These are phyloP conservation scores for Aspergillus clavatus DNA, from an alignment of 2,329 filamentous ascomycete species.

Conservation along the genomic window DNA sequence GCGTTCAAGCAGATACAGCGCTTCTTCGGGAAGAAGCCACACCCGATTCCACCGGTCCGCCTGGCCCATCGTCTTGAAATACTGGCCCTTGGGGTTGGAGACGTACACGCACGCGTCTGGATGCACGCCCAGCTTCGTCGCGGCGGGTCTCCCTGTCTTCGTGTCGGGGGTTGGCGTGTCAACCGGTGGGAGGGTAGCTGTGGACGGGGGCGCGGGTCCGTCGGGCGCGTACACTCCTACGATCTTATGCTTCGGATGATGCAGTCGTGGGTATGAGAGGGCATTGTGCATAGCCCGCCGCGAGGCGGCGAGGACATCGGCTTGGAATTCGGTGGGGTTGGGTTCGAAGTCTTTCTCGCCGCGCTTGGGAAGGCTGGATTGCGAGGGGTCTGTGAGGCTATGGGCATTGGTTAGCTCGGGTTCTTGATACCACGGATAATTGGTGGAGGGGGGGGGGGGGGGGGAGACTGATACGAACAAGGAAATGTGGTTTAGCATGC, in stretches of 20 bases:
- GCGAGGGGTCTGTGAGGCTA: constrained; percentile 31
- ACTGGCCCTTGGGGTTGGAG: constrained; percentile 65
- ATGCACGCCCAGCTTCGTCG: constrained; percentile 19
- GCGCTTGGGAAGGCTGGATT: constrained; percentile 66
- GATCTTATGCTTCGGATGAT: constrained; percentile 61
- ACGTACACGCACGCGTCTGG: constrained; percentile 55
- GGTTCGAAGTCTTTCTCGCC: constrained; percentile 97
- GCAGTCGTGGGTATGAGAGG: constrained; percentile 69
- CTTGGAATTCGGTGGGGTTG: constrained; percentile 79
- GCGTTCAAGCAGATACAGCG: constrained; percentile 81
- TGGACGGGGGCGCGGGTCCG: constrained; percentile 27
- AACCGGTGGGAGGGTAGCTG: constrained; percentile 5
- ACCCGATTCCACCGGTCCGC: constrained; percentile 60
- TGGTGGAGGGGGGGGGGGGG: too few relatives aligned
- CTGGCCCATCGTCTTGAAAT: constrained; percentile 71
- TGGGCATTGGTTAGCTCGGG: constrained; percentile 1
- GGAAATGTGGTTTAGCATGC: constrained; percentile 59
- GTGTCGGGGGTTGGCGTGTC: constrained; percentile 9
- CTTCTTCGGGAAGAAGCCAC: constrained; percentile 89
- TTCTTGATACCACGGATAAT: too few relatives aligned
- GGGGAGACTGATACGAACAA: constrained; percentile 32
- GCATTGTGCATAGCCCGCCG: constrained; percentile 86
- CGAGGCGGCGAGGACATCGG: constrained; percentile 70
- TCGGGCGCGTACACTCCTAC: constrained; percentile 71
- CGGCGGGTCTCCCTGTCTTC: constrained; percentile 8